A percentile compares a stretch with the other conserved stretches of the same genome.
Evolutionary conservation across 2,329 filamentous ascomycete species (phyloP).

Genomic region (Curvularia hawaiiensis): DNA sequence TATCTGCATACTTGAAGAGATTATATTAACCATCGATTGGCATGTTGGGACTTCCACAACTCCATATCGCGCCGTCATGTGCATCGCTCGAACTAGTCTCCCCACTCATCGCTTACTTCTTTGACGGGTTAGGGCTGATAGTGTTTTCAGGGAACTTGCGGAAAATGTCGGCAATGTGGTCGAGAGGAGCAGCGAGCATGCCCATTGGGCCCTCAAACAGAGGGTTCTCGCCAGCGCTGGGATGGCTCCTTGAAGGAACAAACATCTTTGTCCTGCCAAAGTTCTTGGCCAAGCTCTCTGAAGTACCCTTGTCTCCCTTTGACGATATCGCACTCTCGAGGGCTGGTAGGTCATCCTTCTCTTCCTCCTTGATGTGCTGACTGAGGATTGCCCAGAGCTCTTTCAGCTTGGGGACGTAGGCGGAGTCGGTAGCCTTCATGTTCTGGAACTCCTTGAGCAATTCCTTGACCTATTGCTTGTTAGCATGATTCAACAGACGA

Average conservation of each 20-base stretch:
- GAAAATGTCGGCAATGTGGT: slow-evolving; percentile 61
- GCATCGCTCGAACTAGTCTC: background rate
- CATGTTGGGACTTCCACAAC: background rate
- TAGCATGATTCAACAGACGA: background rate
- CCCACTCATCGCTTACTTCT: slow-evolving; percentile 15
- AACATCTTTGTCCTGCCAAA: slow-evolving; percentile 42
- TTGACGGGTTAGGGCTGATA: slow-evolving; percentile 29
- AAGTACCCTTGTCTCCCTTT: slow-evolving; percentile 20
- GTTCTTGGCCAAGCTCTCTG: slow-evolving; percentile 34
- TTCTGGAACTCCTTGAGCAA: slow-evolving; percentile 41
- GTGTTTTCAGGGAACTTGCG: slow-evolving; percentile 57
- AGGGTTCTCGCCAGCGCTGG: slow-evolving; percentile 53
- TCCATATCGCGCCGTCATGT: background rate
- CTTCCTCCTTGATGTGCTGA: slow-evolving; percentile 42
- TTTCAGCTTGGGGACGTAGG: slow-evolving; percentile 36
- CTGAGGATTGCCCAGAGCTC: slow-evolving; percentile 27
- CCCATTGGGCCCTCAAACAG: slow-evolving; percentile 62
- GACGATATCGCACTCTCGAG: slow-evolving; percentile 31
- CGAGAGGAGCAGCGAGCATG: slow-evolving; percentile 62
- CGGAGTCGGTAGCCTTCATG: slow-evolving; percentile 25
- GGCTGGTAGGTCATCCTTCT: slow-evolving; percentile 36
- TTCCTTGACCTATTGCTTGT: slow-evolving; percentile 32
- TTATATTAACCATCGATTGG: background rate
- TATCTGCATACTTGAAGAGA: background rate
- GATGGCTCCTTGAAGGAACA: slow-evolving; percentile 39